Base-by-base conservation (phyloP, 2,329 filamentous ascomycete genomes). In the Penicillium aurantiogriseum region DNA sequence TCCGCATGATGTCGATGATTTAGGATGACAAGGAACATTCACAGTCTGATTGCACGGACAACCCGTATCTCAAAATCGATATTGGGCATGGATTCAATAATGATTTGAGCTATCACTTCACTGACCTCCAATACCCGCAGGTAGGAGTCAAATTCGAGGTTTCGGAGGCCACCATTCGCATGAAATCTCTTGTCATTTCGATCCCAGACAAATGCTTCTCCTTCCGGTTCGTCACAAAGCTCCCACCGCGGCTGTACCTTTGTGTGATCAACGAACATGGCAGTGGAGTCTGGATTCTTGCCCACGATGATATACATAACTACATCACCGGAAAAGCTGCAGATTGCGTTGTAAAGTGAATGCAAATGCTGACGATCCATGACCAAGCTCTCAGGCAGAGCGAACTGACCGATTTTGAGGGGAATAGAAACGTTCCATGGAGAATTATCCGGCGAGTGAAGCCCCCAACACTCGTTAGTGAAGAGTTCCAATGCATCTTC, bases 41-140 rank as follows among this genome's bases (percentile, higher is more conserved):
- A 45, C n/a, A 31, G 3, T 15, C n/a, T 31, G n/a, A 15, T 8
- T 4, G 27, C 17, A 31, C 5, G n/a, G 11, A n/a, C 43, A 19
- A 27, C 27, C 43, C 27, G 27, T 13, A 45, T 45, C n/a, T 45
- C n/a, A 19, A 45, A 29, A 15, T 17, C 4, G 36, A 5, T 5
- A 11, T 38, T 5, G 8, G n/a, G 17, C 17, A 19, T 11, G 9
- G 10, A 38, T 38, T 1, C 3, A 8, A 9, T n/a, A 19, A 38
- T 0, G 1, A 19, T 2, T 2, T 9, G 2, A 6, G 15, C 9
- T 5, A 45, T 4, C 27, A 19, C 4, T 2, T 7, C 0, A 19
- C 17, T 19, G 27, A 2, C 3, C 3, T 13, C 17, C n/a, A 46
- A 17, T 7, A 46, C 9, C 11, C 19, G 29, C 8, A 6, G 1